phyloP scores from a whole-genome alignment of 208 protist species.

The Leishmania tarentolae region DNA sequence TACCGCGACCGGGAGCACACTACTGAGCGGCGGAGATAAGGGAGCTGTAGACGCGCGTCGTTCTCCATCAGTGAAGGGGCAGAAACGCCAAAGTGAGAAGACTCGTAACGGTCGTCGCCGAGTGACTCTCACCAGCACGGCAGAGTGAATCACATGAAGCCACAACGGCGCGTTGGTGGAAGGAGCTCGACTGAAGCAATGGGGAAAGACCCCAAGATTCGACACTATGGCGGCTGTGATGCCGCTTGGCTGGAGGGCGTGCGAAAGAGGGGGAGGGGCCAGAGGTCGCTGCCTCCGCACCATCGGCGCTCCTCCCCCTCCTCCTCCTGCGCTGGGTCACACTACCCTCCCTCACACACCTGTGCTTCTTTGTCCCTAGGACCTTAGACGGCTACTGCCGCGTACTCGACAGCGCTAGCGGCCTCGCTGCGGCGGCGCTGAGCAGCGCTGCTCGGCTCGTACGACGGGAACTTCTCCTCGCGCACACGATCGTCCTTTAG shows the following conservation, averaged over 20 bases:
- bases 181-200: neutral
- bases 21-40: neutral
- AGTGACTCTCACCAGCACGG: neutral
- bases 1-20: neutral
- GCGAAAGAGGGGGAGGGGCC: neutral
- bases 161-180: neutral
- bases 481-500: conserved; percentile 67
- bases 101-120: neutral
- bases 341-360: neutral
- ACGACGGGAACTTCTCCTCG: conserved; percentile 79
- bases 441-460: conserved; percentile 63
- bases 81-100: neutral
- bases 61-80: neutral
- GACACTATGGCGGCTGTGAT: neutral
- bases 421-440: conserved; percentile 73
- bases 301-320: neutral
- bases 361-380: neutral
- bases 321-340: neutral
- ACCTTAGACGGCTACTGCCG: conserved; percentile 43
- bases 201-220: neutral
- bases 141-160: neutral
- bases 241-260: neutral
- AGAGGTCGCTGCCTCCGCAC: neutral
- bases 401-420: conserved; percentile 70
- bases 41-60: neutral